phyloP scores from a whole-genome alignment of 2,329 filamentous ascomycete species.

The Cryphonectria naterciae region DNA sequence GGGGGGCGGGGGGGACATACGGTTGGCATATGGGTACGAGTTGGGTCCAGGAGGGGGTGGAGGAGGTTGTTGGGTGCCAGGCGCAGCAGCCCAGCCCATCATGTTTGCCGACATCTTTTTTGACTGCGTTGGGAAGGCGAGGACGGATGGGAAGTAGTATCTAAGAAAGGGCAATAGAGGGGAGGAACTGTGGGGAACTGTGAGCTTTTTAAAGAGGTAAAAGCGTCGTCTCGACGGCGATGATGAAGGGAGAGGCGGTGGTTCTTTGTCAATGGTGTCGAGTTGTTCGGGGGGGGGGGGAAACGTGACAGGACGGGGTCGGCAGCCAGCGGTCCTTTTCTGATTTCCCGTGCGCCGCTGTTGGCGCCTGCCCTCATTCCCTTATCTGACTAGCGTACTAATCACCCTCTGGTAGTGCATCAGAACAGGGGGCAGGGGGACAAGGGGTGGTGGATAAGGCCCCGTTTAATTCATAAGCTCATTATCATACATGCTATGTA shows the following conservation, averaged over 20 bases:
- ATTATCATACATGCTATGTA: slow-evolving; percentile 1
- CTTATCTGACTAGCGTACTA: neutral
- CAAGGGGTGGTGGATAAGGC: neutral
- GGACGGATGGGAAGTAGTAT: neutral
- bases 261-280: slow-evolving; percentile 8
- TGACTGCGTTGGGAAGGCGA: slow-evolving; percentile 4
- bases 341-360: neutral
- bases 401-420: neutral
- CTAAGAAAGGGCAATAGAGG: neutral
- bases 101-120: slow-evolving; percentile 33
- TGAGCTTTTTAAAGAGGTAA: neutral
- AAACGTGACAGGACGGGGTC: neutral
- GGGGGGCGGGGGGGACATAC: slow-evolving; percentile 36
- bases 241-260: neutral
- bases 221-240: neutral
- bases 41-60: slow-evolving; percentile 38
- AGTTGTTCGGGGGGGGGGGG: neutral
- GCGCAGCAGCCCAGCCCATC: slow-evolving; percentile 37
- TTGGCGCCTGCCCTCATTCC: neutral
- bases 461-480: slow-evolving; percentile 19
- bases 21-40: slow-evolving; percentile 46
- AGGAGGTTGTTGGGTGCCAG: slow-evolving; percentile 47
- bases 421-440: too few species aligned
- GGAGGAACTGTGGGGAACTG: neutral
- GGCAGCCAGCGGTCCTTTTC: neutral